phyloP scores from a whole-genome alignment of 1,284 basidiomycete genomes.

The Pseudozyma flocculosa region DNA sequence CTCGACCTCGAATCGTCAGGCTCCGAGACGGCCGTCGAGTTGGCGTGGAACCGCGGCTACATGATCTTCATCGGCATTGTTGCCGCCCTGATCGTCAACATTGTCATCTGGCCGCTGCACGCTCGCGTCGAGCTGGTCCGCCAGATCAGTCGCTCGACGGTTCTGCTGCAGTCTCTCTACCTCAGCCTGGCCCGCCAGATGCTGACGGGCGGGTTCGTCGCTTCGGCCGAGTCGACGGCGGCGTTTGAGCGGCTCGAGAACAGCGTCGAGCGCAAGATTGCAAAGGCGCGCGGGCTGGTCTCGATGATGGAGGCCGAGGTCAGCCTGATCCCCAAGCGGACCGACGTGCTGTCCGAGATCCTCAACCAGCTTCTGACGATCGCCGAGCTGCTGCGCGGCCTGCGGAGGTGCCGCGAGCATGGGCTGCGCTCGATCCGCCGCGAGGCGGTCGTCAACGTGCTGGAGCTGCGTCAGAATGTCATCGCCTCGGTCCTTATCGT shows the following conservation, averaged over 20 bases:
- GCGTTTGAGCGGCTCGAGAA: conserved; percentile 42
- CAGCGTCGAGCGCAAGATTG: conserved; percentile 55
- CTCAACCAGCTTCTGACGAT: conserved; percentile 59
- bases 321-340: conserved; percentile 61
- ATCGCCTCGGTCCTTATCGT: conserved; percentile 60
- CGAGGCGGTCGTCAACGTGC: conserved; percentile 60
- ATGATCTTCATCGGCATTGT: conserved; percentile 51
- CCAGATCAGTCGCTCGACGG: conserved; percentile 27
- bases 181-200: conserved; percentile 49
- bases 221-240: conserved; percentile 17
- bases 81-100: conserved; percentile 48
- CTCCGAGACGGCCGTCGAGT: conserved; percentile 19
- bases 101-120: conserved; percentile 50
- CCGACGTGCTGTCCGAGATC: conserved; percentile 58
- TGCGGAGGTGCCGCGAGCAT: conserved; percentile 59
- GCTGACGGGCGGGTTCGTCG: conserved; percentile 28
- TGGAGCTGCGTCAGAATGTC: conserved; percentile 61
- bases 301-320: conserved; percentile 56
- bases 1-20: conserved; percentile 29
- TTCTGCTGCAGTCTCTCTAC: conserved; percentile 43
- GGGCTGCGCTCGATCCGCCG: conserved; percentile 51
- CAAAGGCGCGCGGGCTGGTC: conserved; percentile 58
- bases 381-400: conserved; percentile 58
- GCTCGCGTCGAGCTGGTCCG: conserved; percentile 42
- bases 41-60: conserved; percentile 45